Conservation (phyloP, 2,329 filamentous ascomycete genomes). For the Acrocalymma vagum region DNA sequence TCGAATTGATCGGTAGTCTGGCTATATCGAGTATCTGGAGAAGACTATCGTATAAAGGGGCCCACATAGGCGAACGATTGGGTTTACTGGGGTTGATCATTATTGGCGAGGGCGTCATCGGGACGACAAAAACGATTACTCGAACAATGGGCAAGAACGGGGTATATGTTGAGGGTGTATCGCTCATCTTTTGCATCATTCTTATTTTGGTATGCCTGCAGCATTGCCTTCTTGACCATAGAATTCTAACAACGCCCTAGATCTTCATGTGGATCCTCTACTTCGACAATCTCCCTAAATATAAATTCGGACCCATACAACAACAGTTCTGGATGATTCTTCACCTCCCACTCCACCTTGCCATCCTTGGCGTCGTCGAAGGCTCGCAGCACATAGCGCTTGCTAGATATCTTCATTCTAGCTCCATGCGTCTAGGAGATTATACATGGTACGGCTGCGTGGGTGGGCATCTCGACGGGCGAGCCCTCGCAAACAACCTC, state of each 20-base stretch:
- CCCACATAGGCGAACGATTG: conserved; percentile 67
- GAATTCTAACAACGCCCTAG: conserved; percentile 2
- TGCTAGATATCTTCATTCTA: conserved; percentile 14
- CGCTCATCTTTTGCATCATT: conserved; percentile 20
- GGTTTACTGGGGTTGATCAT: conserved; percentile 68
- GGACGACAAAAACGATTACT: conserved; percentile 59
- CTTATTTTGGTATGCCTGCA: conserved; percentile 20
- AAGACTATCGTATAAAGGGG: conserved; percentile 64
- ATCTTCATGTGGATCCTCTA: conserved; percentile 27
- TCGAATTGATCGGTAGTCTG: conserved; percentile 62
- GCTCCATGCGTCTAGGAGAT: background rate
- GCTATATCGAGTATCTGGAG: conserved; percentile 60
- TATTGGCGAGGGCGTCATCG: conserved; percentile 68
- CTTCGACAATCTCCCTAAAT: conserved; percentile 21
- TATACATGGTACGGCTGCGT: conserved; percentile 7
- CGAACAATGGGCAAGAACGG: conserved; percentile 24
- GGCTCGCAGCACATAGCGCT: conserved; percentile 25
- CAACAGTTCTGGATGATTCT: conserved; percentile 25
- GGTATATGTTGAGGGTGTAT: too few relatives aligned
- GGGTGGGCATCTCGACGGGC: conserved; percentile 16
- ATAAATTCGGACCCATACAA: conserved; percentile 21
- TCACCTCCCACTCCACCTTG: conserved; percentile 24
- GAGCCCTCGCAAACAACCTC: conserved; percentile 8
- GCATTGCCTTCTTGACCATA: background rate
- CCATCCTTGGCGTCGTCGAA: conserved; percentile 29